Evolutionary conservation across 306 rosid species (phyloP).

Genomic region (Mucuna pruriens): DNA sequence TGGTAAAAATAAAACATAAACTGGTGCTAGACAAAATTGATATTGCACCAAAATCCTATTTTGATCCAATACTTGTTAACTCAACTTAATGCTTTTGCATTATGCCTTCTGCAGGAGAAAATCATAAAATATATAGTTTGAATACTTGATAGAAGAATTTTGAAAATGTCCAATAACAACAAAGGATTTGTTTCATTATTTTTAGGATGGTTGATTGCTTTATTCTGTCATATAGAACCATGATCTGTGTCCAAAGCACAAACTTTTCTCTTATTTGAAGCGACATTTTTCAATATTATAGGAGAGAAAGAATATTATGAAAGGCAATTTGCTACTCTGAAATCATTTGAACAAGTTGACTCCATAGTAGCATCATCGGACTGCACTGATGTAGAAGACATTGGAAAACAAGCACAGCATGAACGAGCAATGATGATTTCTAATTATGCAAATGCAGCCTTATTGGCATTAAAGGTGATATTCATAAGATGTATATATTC

Average conservation of each 20-base stretch:
- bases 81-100: too few species aligned
- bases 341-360: slow-evolving; percentile 70
- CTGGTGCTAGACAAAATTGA: background rate
- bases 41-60: background rate
- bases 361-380: slow-evolving; percentile 37
- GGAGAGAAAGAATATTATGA: slow-evolving; percentile 69
- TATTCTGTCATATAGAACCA: background rate
- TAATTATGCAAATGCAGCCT: slow-evolving; percentile 58
- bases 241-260: background rate
- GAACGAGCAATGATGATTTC: slow-evolving; percentile 70
- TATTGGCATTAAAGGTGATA: slow-evolving; percentile 66
- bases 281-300: slow-evolving; percentile 7
- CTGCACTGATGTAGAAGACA: slow-evolving; percentile 34
- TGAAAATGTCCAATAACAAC: background rate
- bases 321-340: slow-evolving; percentile 58
- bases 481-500: slow-evolving; percentile 14
- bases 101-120: too few species aligned
- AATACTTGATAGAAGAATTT: background rate
- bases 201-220: background rate
- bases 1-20: background rate
- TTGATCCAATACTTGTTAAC: background rate
- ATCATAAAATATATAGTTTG: too few species aligned
- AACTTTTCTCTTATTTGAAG: slow-evolving; percentile 8
- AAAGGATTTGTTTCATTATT: background rate
- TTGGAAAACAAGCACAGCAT: slow-evolving; percentile 54